Conservation (phyloP, 495 filamentous ascomycete species). For the Penicillium odoratum region DNA sequence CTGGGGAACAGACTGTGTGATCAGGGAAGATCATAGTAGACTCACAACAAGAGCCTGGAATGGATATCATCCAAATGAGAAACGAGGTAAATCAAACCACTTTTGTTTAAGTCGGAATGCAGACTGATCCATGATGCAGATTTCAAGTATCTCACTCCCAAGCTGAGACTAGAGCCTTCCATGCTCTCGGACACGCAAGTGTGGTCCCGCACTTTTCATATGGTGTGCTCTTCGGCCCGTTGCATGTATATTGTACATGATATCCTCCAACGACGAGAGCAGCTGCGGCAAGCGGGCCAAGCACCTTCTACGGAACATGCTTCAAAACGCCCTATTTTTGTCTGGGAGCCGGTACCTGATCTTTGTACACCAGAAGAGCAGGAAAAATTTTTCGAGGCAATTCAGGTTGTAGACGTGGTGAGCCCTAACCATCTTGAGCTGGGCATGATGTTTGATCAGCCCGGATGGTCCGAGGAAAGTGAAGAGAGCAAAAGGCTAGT, state of each 20-base stretch:
- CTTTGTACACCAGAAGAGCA: conserved; percentile 77
- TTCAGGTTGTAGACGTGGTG: conserved; percentile 77
- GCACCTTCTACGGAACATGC: conserved; percentile 24
- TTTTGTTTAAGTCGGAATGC: background rate
- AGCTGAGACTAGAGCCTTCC: conserved; percentile 68
- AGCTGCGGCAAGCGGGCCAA: conserved; percentile 31
- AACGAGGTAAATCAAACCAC: conserved; percentile 45
- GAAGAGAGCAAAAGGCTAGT: conserved; percentile 52
- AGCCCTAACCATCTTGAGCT: conserved; percentile 89
- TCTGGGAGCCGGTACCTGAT: conserved; percentile 96
- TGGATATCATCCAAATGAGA: conserved; percentile 65
- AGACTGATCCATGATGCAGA: conserved; percentile 49
- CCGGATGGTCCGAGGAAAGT: conserved; percentile 49
- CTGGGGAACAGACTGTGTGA: conserved; percentile 71
- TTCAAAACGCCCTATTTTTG: conserved; percentile 62
- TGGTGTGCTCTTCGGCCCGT: conserved; percentile 80
- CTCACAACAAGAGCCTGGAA: conserved; percentile 92
- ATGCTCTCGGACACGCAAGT: conserved; percentile 61
- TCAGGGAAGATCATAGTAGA: conserved; percentile 65
- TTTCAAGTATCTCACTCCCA: conserved; percentile 87
- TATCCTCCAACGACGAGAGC: conserved; percentile 53
- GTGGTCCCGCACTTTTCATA: conserved; percentile 74
- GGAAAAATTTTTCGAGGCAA: conserved; percentile 66
- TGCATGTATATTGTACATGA: conserved; percentile 69
- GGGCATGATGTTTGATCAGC: conserved; percentile 71